Evolutionary conservation across 192 early-diverging fungal species (phyloP).

Genomic region (Backusella westeae): DNA sequence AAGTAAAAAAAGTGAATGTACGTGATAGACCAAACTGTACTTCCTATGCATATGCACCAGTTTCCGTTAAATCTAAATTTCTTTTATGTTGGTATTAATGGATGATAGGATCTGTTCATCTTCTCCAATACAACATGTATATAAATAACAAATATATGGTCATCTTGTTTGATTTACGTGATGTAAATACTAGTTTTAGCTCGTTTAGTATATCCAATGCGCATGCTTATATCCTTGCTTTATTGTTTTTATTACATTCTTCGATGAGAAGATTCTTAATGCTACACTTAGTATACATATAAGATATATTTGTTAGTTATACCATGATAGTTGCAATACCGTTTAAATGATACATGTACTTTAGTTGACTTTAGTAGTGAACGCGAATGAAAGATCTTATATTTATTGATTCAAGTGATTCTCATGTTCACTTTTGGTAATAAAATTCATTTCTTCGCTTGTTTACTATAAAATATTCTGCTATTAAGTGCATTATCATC

Average conservation of each 20-base stretch:
- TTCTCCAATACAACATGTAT: neutral
- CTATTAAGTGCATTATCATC: neutral
- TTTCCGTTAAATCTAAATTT: neutral
- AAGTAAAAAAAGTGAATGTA: neutral
- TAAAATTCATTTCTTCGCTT: neutral
- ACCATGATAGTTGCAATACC: neutral
- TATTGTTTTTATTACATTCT: slow-evolving; percentile 4
- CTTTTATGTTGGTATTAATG: neutral
- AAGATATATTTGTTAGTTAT: neutral
- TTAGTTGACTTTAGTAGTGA: neutral
- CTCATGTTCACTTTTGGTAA: neutral
- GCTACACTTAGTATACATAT: neutral
- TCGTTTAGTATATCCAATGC: neutral
- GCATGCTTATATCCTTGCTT: neutral
- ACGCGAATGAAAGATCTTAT: neutral
- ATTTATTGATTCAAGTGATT: neutral
- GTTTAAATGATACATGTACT: neutral
- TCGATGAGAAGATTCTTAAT: neutral
- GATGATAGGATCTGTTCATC: neutral
- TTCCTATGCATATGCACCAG: neutral
- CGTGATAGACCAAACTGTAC: neutral
- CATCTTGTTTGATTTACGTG: neutral
- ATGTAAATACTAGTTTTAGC: neutral
- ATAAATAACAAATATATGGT: neutral
- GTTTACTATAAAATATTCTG: neutral